These are phyloP conservation scores for Rhizodiscina lignyota DNA, from an alignment of 495 filamentous ascomycete species.

Conservation along the genomic window DNA sequence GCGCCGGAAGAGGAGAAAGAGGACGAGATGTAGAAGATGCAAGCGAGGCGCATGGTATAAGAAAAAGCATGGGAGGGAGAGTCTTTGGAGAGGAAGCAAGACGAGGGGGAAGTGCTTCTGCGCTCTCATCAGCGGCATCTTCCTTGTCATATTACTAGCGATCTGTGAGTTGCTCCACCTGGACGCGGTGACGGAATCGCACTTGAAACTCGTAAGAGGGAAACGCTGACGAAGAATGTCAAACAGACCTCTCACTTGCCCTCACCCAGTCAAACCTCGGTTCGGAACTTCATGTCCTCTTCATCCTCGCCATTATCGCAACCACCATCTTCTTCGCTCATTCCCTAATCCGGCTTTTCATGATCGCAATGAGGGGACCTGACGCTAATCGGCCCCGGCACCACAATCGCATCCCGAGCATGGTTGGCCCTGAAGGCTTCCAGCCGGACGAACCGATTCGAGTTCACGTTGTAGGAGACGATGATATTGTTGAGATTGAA, in stretches of 20 bases:
- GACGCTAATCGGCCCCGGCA: slow-evolving; percentile 4
- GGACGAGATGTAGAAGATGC: neutral
- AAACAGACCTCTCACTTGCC: slow-evolving; percentile 49
- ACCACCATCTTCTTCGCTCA: slow-evolving; percentile 68
- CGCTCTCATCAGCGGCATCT: neutral
- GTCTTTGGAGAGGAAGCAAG: neutral
- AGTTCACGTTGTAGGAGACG: slow-evolving; percentile 20
- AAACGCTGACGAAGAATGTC: too few species aligned
- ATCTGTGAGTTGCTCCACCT: neutral
- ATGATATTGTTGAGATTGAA: slow-evolving; percentile 15
- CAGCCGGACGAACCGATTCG: slow-evolving; percentile 19
- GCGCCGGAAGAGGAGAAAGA: neutral
- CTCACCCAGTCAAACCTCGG: slow-evolving; percentile 35
- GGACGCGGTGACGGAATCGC: neutral
- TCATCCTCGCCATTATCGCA: slow-evolving; percentile 58
- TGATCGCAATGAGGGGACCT: slow-evolving; percentile 27
- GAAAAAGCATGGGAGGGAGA: neutral
- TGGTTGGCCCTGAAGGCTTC: slow-evolving; percentile 18
- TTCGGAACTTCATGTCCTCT: slow-evolving; percentile 53
- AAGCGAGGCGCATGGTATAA: neutral
- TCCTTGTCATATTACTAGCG: neutral
- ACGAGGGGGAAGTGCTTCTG: neutral
- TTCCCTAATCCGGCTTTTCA: slow-evolving; percentile 53
- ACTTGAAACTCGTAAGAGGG: too few species aligned
- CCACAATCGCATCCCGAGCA: slow-evolving; percentile 9